Evolutionary conservation across 768 basidiomycete genomes (phyloP).

Genomic region (Clitopilus hobsonii): DNA sequence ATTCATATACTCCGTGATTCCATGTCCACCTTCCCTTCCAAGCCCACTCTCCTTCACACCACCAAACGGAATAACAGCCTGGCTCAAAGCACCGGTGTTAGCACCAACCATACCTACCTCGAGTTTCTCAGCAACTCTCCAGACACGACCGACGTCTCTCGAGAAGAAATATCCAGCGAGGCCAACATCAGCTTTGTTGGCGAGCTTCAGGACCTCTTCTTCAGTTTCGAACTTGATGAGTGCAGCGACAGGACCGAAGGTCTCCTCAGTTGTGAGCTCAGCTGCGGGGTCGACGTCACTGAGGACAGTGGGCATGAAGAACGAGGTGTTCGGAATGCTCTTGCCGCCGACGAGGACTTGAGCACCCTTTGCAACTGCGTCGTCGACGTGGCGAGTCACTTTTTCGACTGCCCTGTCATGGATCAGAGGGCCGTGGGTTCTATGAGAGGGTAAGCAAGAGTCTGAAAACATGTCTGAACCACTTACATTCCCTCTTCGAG

Average conservation of each 20-base stretch:
- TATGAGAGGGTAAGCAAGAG: slow-evolving; percentile 17
- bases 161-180: slow-evolving; percentile 94
- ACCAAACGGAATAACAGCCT: slow-evolving; percentile 82
- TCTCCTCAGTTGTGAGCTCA: slow-evolving; percentile 76
- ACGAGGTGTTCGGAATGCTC: slow-evolving; percentile 50
- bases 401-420: slow-evolving; percentile 84
- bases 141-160: slow-evolving; percentile 80
- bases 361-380: slow-evolving; percentile 83
- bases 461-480: not conserved
- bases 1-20: slow-evolving; percentile 87
- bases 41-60: slow-evolving; percentile 87
- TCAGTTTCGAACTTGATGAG: slow-evolving; percentile 90
- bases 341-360: slow-evolving; percentile 89
- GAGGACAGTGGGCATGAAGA: slow-evolving; percentile 87
- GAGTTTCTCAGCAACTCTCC: slow-evolving; percentile 91
- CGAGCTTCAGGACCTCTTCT: slow-evolving; percentile 83
- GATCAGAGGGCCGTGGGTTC: slow-evolving; percentile 94
- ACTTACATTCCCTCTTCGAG: slow-evolving; percentile 71
- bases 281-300: slow-evolving; percentile 74
- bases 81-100: slow-evolving; percentile 78
- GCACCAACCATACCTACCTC: slow-evolving; percentile 91
- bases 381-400: slow-evolving; percentile 79
- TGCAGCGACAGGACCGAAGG: slow-evolving; percentile 90
- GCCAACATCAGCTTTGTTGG: slow-evolving; percentile 80
- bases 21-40: slow-evolving; percentile 83